Evolutionary conservation across 2,329 filamentous ascomycete genomes (phyloP), one percentile per base, ranked within the genome.

Genomic region (Thielaviopsis cerberus): DNA sequence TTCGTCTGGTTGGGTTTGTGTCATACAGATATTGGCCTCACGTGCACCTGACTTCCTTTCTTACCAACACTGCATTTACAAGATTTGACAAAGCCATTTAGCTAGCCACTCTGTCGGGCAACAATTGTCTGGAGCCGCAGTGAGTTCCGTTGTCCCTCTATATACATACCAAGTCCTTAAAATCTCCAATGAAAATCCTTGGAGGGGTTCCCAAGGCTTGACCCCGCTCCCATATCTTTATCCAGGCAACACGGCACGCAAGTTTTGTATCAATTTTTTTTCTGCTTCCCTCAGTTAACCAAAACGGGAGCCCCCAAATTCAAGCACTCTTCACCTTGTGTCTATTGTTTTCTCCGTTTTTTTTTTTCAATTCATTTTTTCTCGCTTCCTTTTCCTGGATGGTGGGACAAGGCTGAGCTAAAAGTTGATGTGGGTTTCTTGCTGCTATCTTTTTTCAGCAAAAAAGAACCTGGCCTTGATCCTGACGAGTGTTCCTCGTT

Each of bases 351-450:
- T 48, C 13, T 6, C 23, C 17, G 23, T n/a, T 50, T n/a, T 13
- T n/a, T 37, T 55, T 27, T 23, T 17, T 25, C n/a, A n/a, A 55
- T 25, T 26, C 7, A 10, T 17, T 13, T 55, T 13, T 20, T 51
- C 23, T 48, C 20, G 48, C 8, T 22, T 41, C 48, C 13, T 48
- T 48, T 48, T 8, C 41, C 41, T 17, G 8, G 2, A 45, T 53
- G 23, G 56, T 57, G 30, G 50, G 56, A 53, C 56, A 57, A 57
- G 56, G 56, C 50, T 57, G 56, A 48, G 27, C 50, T 22, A 53
- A 20, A 48, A 48, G 41, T 48, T 48, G 41, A 48, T 55, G 54
- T 25, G 37, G n/a, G 11, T 55, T 30, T 55, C 54, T 26, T 26
- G 26, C 50, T 48, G 37, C 41, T 6, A 4, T 48, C 41, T 48